Conservation (phyloP, 345 rosid genomes). For the Angophora floribunda region DNA sequence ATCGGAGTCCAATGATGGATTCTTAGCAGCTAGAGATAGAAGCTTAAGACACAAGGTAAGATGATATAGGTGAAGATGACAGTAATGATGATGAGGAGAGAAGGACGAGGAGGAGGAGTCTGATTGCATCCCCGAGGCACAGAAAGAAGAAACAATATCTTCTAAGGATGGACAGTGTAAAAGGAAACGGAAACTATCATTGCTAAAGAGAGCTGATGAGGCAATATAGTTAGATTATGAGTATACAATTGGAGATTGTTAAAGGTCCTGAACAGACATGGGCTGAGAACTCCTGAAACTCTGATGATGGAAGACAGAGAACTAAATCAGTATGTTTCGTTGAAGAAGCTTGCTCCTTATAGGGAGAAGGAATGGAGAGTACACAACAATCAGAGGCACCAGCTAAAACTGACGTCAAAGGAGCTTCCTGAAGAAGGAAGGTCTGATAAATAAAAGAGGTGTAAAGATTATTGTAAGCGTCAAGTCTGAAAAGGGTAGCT, state of each 20-base stretch:
- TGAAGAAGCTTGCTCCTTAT: slow-evolving; percentile 73
- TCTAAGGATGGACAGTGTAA: slow-evolving; percentile 44
- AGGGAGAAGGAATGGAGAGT: slow-evolving; percentile 74
- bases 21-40: slow-evolving; percentile 51
- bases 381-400: slow-evolving; percentile 25
- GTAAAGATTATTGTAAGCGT: not conserved
- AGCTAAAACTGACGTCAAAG: slow-evolving; percentile 34
- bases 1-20: slow-evolving; percentile 41
- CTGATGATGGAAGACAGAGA: no score
- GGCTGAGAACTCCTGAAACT: no score
- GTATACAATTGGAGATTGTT: no score
- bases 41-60: slow-evolving; percentile 27
- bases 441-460: slow-evolving; percentile 30
- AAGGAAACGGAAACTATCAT: slow-evolving; percentile 56
- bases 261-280: no score
- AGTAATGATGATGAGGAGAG: not conserved
- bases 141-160: not conserved
- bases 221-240: no score
- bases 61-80: slow-evolving; percentile 5
- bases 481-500: not conserved
- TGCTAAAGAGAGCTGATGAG: slow-evolving; percentile 53
- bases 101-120: not conserved
- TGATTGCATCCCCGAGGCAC: not conserved
- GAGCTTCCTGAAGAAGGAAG: slow-evolving; percentile 22
- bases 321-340: slow-evolving; percentile 24